Conservation (phyloP, 1,284 basidiomycete genomes). For the Microbotryomycetes sp. region DNA sequence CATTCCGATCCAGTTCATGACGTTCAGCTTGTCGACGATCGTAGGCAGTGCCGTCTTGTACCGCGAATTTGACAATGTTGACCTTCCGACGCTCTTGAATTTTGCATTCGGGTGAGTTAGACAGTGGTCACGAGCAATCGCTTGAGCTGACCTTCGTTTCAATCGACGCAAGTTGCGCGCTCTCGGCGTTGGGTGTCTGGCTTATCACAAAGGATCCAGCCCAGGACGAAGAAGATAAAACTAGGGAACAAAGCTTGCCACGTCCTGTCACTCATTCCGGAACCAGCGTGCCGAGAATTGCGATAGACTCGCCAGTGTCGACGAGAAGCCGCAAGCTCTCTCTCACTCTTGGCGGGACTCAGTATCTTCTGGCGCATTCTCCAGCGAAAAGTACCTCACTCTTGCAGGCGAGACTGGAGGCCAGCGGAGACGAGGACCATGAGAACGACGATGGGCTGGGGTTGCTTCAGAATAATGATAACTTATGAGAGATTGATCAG, state of each 20-base stretch:
- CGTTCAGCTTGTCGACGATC: slow-evolving; percentile 72
- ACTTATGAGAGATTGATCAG: too few species aligned
- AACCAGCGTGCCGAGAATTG: neutral
- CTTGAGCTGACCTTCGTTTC: slow-evolving; percentile 35
- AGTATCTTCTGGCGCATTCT: neutral
- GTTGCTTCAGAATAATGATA: too few species aligned
- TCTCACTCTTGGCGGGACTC: neutral
- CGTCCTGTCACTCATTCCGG: neutral
- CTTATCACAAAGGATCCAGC: neutral
- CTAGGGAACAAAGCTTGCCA: too few species aligned
- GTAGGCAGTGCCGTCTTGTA: slow-evolving; percentile 87
- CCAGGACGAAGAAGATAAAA: neutral
- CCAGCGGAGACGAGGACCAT: too few species aligned
- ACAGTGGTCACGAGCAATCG: slow-evolving; percentile 31
- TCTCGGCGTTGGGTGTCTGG: neutral
- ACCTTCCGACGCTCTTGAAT: slow-evolving; percentile 35
- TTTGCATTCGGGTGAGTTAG: slow-evolving; percentile 42
- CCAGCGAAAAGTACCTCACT: too few species aligned
- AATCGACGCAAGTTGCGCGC: neutral
- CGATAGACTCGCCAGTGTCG: neutral
- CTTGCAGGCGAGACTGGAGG: too few species aligned
- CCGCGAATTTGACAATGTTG: slow-evolving; percentile 69
- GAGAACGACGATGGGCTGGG: too few species aligned
- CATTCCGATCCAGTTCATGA: slow-evolving; percentile 89
- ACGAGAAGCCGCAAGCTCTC: neutral